These are phyloP conservation scores for Fusarium guadeloupense DNA, from an alignment of 2,329 filamentous ascomycete genomes.

Conservation along the genomic window DNA sequence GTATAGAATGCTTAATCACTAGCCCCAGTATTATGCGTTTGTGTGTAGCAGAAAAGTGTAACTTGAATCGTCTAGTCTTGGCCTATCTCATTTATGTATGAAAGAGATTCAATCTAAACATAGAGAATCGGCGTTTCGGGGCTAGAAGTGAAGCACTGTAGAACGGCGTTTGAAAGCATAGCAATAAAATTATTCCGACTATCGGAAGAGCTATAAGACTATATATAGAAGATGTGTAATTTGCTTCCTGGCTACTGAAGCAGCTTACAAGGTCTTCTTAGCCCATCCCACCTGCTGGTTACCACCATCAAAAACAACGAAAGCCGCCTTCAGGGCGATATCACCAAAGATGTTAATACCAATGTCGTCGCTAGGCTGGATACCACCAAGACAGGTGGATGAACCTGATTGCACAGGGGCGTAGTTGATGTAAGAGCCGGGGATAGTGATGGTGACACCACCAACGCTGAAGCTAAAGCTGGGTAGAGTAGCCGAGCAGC, in stretches of 20 bases:
- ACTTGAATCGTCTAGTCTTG: too few species aligned
- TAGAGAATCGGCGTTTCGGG: too few species aligned
- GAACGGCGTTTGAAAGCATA: too few species aligned
- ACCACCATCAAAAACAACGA: constrained; percentile 63
- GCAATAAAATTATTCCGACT: too few species aligned
- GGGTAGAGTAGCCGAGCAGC: constrained; percentile 58
- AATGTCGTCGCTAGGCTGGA: constrained; percentile 63
- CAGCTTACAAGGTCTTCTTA: constrained; percentile 17
- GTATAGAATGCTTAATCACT: too few species aligned
- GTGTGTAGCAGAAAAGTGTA: too few species aligned
- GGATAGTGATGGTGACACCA: constrained; percentile 64
- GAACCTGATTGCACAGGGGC: constrained; percentile 53
- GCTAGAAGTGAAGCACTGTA: too few species aligned
- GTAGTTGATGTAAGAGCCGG: constrained; percentile 65
- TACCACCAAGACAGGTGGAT: constrained; percentile 71
- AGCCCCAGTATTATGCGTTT: too few species aligned
- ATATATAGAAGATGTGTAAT: not conserved
- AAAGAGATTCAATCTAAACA: too few species aligned
- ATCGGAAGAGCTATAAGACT: not conserved
- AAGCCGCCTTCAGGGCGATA: constrained; percentile 69
- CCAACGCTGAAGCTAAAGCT: constrained; percentile 66
- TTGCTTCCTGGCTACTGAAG: not conserved
- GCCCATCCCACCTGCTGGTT: constrained; percentile 38
- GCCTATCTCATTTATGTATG: too few species aligned
- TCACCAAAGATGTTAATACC: constrained; percentile 69